Base-by-base conservation (phyloP, 805 yeast species). In the Metschnikowia dekortorum region DNA sequence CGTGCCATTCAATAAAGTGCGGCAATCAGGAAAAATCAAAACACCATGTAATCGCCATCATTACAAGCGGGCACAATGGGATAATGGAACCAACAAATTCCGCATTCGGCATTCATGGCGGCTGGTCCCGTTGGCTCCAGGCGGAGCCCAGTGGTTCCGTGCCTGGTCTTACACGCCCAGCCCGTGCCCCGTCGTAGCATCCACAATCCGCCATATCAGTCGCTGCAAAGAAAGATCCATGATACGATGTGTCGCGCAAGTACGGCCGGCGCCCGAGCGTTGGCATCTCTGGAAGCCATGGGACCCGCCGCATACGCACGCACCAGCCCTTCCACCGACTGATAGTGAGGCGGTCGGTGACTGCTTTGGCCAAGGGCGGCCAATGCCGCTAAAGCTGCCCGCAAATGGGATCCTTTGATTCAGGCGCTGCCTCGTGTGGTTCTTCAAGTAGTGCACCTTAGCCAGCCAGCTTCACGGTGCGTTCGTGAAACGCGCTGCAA, bases 381-480 rank as follows among this genome's bases (percentile, higher is more conserved):
- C 22, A 22, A 22, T 22, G 22, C 22, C 22, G 22, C 22, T 22
- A 22, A 22, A 22, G 22, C 22, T 22, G 22, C 22, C 22, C 22
- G 3, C 22, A 5, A 22, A 22, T 22, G 22, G 22, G 5, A 22
- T 22, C 22, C 22, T 22, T 22, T 22, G 22, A 22, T 22, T 3
- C 22, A 22, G 22, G 10, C 32, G 32, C 32, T 30, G 32, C 32
- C 10, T 30, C 32, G 10, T 30, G 10, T 13, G 31, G 8, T 22
- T 16, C 29, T 18, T 37, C 8, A 33, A 10, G 38, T 33, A 13
- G 37, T 18, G 45, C 38, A 6, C 10, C 32, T 33, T n/a, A 33
- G 45, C 45, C 45, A 42, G 45, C 45, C 45, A 42, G 38, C 31
- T 33, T 33, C 9, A n/a, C 45, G 45, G 45, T 42, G 30, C 36